phyloP scores from a whole-genome alignment of 2,329 filamentous ascomycete species.

The Cladosporium sp. region DNA sequence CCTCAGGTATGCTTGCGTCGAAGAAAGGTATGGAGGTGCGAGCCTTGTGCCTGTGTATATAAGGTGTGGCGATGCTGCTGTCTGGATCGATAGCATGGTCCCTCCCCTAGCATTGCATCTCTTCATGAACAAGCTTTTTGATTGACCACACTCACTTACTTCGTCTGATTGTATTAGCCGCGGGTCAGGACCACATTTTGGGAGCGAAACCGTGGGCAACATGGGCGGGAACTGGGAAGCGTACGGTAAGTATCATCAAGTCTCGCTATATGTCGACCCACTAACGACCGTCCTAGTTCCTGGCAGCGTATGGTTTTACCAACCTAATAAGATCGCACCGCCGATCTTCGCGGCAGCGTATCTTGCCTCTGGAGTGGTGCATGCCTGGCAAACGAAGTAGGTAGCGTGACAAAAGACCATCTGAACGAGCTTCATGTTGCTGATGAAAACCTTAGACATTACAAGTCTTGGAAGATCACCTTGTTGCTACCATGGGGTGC shows the following conservation, averaged over 20 bases:
- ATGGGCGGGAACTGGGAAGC: background rate
- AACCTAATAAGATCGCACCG: slow-evolving; percentile 52
- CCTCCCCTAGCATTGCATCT: background rate
- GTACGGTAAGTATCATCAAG: background rate
- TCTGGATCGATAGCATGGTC: background rate
- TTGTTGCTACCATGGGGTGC: slow-evolving; percentile 53
- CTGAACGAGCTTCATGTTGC: background rate
- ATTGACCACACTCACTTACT: background rate
- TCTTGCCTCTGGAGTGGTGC: background rate
- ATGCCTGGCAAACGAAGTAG: slow-evolving; percentile 14
- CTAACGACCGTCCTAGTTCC: background rate
- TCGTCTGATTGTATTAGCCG: background rate
- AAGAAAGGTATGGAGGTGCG: too few relatives aligned
- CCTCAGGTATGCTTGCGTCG: background rate
- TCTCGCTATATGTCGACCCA: too few relatives aligned
- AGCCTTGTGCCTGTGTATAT: background rate
- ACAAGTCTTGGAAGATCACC: slow-evolving; percentile 47
- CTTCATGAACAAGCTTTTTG: background rate
- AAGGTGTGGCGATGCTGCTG: too few relatives aligned
- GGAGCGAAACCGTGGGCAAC: background rate
- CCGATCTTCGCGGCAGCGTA: slow-evolving; percentile 44
- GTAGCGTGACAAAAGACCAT: background rate
- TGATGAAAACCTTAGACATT: slow-evolving; percentile 2
- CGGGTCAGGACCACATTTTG: background rate
- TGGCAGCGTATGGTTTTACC: slow-evolving; percentile 17